Evolutionary conservation across 2,329 filamentous ascomycete genomes (phyloP).

Genomic region (Teratosphaeria gauchensis): DNA sequence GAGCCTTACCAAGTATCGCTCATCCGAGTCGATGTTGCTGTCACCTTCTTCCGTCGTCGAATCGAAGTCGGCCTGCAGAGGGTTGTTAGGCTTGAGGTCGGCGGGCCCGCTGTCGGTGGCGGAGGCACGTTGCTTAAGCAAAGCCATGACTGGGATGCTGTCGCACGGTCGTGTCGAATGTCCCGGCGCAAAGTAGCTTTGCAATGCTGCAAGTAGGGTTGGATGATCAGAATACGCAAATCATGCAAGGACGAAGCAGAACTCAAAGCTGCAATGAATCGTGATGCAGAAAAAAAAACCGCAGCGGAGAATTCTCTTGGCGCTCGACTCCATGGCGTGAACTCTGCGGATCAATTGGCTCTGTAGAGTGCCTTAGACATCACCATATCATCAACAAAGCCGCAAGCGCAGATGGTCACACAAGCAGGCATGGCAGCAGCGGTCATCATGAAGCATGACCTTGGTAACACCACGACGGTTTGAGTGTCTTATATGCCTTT

Average conservation of each 20-base stretch:
- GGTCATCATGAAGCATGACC: no score
- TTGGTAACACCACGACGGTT: no score
- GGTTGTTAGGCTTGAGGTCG: conserved; percentile 19
- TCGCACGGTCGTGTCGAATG: not conserved
- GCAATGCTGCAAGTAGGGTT: not conserved
- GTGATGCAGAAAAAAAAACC: not conserved
- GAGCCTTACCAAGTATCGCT: conserved; percentile 28
- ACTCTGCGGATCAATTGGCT: no score
- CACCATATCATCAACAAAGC: no score
- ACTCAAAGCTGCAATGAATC: not conserved
- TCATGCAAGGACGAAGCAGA: not conserved
- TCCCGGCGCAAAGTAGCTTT: not conserved
- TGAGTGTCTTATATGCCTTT: no score
- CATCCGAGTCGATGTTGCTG: conserved; percentile 26
- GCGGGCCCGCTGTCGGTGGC: not conserved
- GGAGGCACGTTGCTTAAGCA: not conserved
- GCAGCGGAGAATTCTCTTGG: not conserved
- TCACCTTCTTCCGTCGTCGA: conserved; percentile 11
- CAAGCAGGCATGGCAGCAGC: no score
- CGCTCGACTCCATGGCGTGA: not conserved
- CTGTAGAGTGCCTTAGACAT: no score
- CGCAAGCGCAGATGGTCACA: no score
- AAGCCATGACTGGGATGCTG: not conserved
- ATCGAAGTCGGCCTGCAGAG: conserved; percentile 25
- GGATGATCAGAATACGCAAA: not conserved